Conservation (phyloP, 331 rosid species). For the Stylosanthes scabra region DNA sequence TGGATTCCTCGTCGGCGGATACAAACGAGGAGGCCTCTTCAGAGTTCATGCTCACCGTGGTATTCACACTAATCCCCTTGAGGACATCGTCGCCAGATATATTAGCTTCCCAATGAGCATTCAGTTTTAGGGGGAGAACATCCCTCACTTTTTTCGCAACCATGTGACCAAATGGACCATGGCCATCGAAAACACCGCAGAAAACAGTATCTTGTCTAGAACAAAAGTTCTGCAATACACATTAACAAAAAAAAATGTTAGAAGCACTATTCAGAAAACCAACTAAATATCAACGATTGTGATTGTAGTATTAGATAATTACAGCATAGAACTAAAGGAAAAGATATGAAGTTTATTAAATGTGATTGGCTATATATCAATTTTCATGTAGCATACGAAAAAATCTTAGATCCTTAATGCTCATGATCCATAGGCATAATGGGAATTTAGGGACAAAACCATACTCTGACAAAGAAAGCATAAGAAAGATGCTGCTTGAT, state of each 20-base stretch:
- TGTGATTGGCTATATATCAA: background rate
- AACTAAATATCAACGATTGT: slow-evolving; percentile 27
- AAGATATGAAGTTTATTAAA: slow-evolving; percentile 1
- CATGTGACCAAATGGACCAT: slow-evolving; percentile 98
- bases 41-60: slow-evolving; percentile 69
- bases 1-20: slow-evolving; percentile 75
- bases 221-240: slow-evolving; percentile 76
- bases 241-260: slow-evolving; percentile 27
- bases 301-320: background rate
- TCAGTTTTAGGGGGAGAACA: slow-evolving; percentile 90
- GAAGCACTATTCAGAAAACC: slow-evolving; percentile 23
- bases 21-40: slow-evolving; percentile 60
- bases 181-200: slow-evolving; percentile 99
- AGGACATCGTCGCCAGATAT: slow-evolving; percentile 63
- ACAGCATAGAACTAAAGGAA: background rate
- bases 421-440: slow-evolving; percentile 8
- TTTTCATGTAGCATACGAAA: slow-evolving; percentile 18
- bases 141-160: slow-evolving; percentile 99
- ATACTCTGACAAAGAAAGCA: slow-evolving; percentile 24
- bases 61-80: slow-evolving; percentile 69
- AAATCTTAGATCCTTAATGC: slow-evolving; percentile 28
- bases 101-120: slow-evolving; percentile 83
- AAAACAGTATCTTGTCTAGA: slow-evolving; percentile 79
- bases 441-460: slow-evolving; percentile 26
- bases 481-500: background rate